A percentile compares a stretch with the other conserved stretches of the same genome.
Conservation (phyloP, 2,329 filamentous ascomycete species). For the Penicillium decumbens region DNA sequence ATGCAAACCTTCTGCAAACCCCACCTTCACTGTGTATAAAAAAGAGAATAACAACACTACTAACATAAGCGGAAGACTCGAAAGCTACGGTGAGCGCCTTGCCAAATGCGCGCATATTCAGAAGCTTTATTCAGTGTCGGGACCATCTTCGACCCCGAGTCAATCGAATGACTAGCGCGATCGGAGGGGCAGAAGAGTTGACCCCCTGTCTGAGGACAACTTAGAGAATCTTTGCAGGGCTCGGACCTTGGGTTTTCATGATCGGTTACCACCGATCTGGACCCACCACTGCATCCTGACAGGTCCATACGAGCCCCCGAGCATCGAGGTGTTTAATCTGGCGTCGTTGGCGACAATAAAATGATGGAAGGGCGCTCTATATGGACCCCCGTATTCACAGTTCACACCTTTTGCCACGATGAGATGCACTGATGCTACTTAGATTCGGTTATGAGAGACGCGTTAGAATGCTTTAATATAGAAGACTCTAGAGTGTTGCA, state of each 20-base stretch:
- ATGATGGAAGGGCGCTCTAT: not conserved
- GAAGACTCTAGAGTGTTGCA: not conserved
- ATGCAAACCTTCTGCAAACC: not conserved
- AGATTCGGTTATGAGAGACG: not conserved
- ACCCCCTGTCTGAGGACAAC: slow-evolving; percentile 9
- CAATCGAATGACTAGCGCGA: not conserved
- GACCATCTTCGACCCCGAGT: slow-evolving; percentile 1
- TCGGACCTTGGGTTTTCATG: slow-evolving; percentile 4
- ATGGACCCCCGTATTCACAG: not conserved
- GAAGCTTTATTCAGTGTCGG: not conserved
- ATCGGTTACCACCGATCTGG: slow-evolving; percentile 3
- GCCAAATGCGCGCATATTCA: not conserved
- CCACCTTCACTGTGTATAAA: not conserved
- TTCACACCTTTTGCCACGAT: not conserved
- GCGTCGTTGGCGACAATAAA: not conserved
- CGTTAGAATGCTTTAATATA: not conserved
- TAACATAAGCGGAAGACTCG: not conserved
- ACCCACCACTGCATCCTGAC: slow-evolving; percentile 1
- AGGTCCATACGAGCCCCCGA: not conserved
- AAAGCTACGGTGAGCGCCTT: not conserved
- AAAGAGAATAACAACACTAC: not conserved
- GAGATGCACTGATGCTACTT: not conserved
- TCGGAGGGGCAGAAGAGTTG: not conserved
- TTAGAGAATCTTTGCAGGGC: not conserved
- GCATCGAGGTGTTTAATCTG: not conserved